Base-by-base conservation (phyloP, 306 rosid genomes). In the Rosa persica region DNA sequence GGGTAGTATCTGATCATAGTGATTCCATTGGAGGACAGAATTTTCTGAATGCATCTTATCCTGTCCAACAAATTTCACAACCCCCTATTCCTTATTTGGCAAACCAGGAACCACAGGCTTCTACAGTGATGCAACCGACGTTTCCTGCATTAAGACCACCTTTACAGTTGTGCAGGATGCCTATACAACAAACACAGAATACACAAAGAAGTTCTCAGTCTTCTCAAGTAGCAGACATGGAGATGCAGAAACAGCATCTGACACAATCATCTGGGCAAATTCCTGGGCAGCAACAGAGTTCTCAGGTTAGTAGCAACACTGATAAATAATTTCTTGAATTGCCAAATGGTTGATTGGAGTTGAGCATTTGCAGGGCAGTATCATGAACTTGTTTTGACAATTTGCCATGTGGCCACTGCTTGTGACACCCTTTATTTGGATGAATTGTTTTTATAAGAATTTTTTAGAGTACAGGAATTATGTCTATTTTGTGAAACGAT, bases 271-370 rank as follows among this genome's bases (percentile, higher is more conserved):
- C 82, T 30, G 74, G 74, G 60, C 86, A 83, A 83, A 83, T 81
- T 69, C 65, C 83, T 46, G 88, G 81, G 84, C 98, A 82, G 90
- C 91, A 82, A 34, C 86, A 76, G 81, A 79, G 74, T 86, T 85
- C 86, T 77, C 91, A 89, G 90, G 93, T 90, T 84, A 86, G 86
- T 80, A 75, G 72, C 78, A 79, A 47, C 78, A 51, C 81, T 85
- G 72, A 83, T 66, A 77, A 64, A 65, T 44, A 44, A 80, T 73
- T 20, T 49, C 76, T 79, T 9, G 4, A 30, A 27, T 22, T 74
- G 43, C 25, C 42, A 42, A 73, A n/a, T 74, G 40, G 34, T 46
- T n/a, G 76, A 36, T 73, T 20, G 49, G 52, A 38, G 65, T 61
- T 38, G 4, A 52, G 46, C 48, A 23, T 52, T 54, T 73, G 76